Conservation (phyloP, 768 basidiomycete genomes). For the Sistotremastrum suecicum region DNA sequence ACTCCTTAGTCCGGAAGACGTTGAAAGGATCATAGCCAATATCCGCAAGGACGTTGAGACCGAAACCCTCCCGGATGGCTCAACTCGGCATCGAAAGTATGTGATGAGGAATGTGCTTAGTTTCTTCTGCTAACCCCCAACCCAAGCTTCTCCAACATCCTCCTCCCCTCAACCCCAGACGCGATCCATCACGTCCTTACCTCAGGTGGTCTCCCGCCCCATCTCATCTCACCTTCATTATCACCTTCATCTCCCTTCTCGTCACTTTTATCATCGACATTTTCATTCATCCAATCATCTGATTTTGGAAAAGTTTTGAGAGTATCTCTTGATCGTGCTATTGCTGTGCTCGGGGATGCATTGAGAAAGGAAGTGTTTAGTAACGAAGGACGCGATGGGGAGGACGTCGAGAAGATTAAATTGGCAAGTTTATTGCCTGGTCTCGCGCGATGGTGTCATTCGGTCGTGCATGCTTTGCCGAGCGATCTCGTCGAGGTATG, state of each 20-base stretch:
- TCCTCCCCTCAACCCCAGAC: slow-evolving; percentile 63
- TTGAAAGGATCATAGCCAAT: slow-evolving; percentile 54
- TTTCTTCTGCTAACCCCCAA: neutral
- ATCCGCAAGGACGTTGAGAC: slow-evolving; percentile 68
- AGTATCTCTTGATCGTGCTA: slow-evolving; percentile 57
- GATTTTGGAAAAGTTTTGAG: slow-evolving; percentile 64
- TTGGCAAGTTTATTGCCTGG: slow-evolving; percentile 73
- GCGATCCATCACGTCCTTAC: slow-evolving; percentile 54
- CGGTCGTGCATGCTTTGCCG: slow-evolving; percentile 52
- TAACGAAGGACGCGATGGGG: slow-evolving; percentile 12
- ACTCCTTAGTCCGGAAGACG: slow-evolving; percentile 53
- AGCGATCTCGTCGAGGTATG: slow-evolving; percentile 75
- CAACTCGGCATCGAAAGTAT: slow-evolving; percentile 41
- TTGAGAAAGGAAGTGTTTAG: slow-evolving; percentile 54
- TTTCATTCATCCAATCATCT: slow-evolving; percentile 40
- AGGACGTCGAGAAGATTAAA: slow-evolving; percentile 37
- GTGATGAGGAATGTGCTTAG: slow-evolving; percentile 8
- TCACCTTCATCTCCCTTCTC: slow-evolving; percentile 27
- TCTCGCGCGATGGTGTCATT: slow-evolving; percentile 62
- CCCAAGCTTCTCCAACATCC: slow-evolving; percentile 52
- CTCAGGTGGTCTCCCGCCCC: slow-evolving; percentile 39
- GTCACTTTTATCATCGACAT: slow-evolving; percentile 56
- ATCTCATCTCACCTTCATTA: neutral
- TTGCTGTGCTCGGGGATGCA: slow-evolving; percentile 45
- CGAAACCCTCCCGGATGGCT: slow-evolving; percentile 48